Evolutionary conservation across 2,329 filamentous ascomycete species (phyloP), one percentile per base, ranked within the genome.

Genomic region (Pseudogymnoascus sp.): DNA sequence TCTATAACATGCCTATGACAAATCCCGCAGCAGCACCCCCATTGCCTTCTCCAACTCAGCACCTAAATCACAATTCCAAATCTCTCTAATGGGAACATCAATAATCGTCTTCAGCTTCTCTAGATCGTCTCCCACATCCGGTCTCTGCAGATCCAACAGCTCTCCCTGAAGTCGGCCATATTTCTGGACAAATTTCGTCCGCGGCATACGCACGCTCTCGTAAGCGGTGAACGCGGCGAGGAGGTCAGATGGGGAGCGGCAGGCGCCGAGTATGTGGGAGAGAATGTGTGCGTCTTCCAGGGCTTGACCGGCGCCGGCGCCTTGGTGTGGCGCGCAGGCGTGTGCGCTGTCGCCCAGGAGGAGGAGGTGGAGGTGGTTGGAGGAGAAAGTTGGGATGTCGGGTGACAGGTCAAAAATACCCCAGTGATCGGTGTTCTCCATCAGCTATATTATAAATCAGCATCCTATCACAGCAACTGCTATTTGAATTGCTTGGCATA

Each of bases 301-400:
- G 1, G 78, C 81, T 66, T 85, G 78, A 1, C 81, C 82, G 0
- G 81, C 79, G 2, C 83, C 84, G 1, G 83, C 78, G 0, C 83
- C 83, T 43, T 84, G 80, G 38, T 82, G 79, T 0, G 84, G 84
- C 0, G 82, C 80, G 43, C 81, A 81, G 0, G 83, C 83, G 68
- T 87, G 84, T 0, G 84, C 84, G 0, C 83, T 82, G 67, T 88
- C 84, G 6, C 84, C 85, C 0, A 83, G 71, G 1, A 86, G 75
- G 52, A 75, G 77, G 16, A 80, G 69, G 0, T 77, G 72, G 5
- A 74, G 74, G 7, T 23, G 23, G 7, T 5, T 14, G 6, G 73
- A 73, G 64, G 73, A 74, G 38, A 76, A 81, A 3, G 62, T 66
- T 55, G 66, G 68, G n/a, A 65, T 67, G 2, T 78, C 75, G 4